Evolutionary conservation across 1,139 yeast genomes (phyloP).

Genomic region (Blastobotrys proliferans): DNA sequence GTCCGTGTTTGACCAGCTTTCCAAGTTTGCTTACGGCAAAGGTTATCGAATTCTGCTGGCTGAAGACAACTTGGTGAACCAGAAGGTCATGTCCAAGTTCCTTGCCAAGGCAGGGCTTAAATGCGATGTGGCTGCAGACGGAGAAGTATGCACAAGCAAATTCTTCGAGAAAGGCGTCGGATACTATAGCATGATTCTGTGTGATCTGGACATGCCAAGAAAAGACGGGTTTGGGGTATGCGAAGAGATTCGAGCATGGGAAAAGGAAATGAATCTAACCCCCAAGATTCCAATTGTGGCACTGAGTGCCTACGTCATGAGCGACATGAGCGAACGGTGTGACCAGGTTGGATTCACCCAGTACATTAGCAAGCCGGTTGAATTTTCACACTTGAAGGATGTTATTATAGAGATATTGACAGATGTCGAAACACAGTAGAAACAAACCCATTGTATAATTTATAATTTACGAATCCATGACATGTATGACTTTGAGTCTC

Average conservation of each 20-base stretch:
- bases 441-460: background rate
- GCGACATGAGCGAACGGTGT: slow-evolving; percentile 73
- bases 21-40: slow-evolving; percentile 40
- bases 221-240: slow-evolving; percentile 85
- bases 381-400: slow-evolving; percentile 29
- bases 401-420: slow-evolving; percentile 16
- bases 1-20: slow-evolving; percentile 24
- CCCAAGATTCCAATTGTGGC: slow-evolving; percentile 69
- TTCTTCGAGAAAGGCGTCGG: slow-evolving; percentile 29
- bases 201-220: slow-evolving; percentile 85
- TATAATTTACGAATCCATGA: slow-evolving; percentile 8
- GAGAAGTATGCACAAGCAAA: slow-evolving; percentile 61
- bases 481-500: background rate
- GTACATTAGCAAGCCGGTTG: slow-evolving; percentile 65
- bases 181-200: slow-evolving; percentile 62
- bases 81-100: slow-evolving; percentile 78
- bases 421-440: slow-evolving; percentile 13
- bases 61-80: slow-evolving; percentile 84
- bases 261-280: slow-evolving; percentile 56
- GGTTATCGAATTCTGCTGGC: slow-evolving; percentile 62
- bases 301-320: slow-evolving; percentile 79
- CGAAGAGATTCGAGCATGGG: slow-evolving; percentile 73
- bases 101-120: slow-evolving; percentile 68
- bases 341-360: slow-evolving; percentile 74
- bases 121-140: slow-evolving; percentile 72